A percentile compares a stretch with the other conserved stretches of the same genome.
Conservation (phyloP, 768 basidiomycete species). For the Mycena olivaceomarginata region DNA sequence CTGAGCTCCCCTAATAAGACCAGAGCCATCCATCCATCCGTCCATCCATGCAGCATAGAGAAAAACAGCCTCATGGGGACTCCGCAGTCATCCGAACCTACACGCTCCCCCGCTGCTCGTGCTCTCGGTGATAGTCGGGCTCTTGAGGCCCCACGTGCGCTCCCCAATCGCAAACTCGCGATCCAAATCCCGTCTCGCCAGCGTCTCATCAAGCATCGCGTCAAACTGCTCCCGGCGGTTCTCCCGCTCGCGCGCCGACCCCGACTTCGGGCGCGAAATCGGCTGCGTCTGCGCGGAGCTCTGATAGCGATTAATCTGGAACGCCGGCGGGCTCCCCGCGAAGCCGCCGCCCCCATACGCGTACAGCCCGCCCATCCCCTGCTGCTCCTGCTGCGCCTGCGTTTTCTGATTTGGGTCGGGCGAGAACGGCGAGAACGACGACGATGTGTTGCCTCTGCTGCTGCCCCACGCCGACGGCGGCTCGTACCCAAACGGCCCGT, state of each 20-base stretch:
- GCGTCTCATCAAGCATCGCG: slow-evolving; percentile 80
- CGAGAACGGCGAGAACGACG: neutral
- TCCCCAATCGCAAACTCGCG: slow-evolving; percentile 42
- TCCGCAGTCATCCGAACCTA: too few relatives aligned
- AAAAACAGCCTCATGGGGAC: too few relatives aligned
- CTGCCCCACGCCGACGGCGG: neutral
- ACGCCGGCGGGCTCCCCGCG: slow-evolving; percentile 64
- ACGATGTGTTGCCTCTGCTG: neutral
- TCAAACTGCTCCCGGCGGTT: slow-evolving; percentile 58
- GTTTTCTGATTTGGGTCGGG: neutral
- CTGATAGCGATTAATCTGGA: slow-evolving; percentile 61
- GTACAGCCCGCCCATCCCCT: slow-evolving; percentile 24
- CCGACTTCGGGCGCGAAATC: slow-evolving; percentile 74
- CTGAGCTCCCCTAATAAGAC: too few relatives aligned
- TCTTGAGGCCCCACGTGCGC: slow-evolving; percentile 37
- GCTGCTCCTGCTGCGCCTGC: slow-evolving; percentile 6
- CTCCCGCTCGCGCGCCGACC: slow-evolving; percentile 50
- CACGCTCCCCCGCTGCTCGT: too few relatives aligned
- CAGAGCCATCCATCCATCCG: too few relatives aligned
- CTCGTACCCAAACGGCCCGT: neutral
- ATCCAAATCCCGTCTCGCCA: slow-evolving; percentile 81
- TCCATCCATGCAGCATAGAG: too few relatives aligned
- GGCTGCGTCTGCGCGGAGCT: slow-evolving; percentile 62
- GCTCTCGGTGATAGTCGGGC: slow-evolving; percentile 33
- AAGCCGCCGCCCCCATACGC: slow-evolving; percentile 61